phyloP scores from a whole-genome alignment of 305 asterid species.

The Fraxinus dipetala region DNA sequence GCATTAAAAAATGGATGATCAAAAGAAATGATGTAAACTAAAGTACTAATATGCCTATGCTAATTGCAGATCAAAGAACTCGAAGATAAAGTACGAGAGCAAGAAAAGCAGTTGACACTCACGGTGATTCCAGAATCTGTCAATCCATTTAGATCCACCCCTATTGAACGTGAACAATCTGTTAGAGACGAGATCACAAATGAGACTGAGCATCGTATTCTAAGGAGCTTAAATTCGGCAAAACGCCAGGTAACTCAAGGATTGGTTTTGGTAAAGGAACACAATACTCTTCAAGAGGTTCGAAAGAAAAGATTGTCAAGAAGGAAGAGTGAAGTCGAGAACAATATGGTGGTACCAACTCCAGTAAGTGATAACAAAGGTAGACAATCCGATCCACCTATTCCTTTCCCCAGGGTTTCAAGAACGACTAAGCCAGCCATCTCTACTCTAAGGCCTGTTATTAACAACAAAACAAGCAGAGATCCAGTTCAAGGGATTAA shows the following conservation, averaged over 20 bases:
- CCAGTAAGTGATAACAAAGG: conserved; percentile 39
- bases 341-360: conserved; percentile 28
- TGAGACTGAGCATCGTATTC: conserved; percentile 46
- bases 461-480: conserved; percentile 41
- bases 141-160: conserved; percentile 33
- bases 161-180: conserved; percentile 30
- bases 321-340: conserved; percentile 40
- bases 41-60: conserved; percentile 2
- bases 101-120: conserved; percentile 44
- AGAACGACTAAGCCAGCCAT: conserved; percentile 40
- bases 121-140: conserved; percentile 26
- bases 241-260: conserved; percentile 39
- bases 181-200: conserved; percentile 30
- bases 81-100: conserved; percentile 55
- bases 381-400: conserved; percentile 60
- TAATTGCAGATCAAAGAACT: conserved; percentile 63
- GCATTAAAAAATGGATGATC: neutral
- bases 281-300: conserved; percentile 26
- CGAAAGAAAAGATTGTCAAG: conserved; percentile 49
- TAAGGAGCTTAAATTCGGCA: conserved; percentile 43
- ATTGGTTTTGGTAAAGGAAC: conserved; percentile 40
- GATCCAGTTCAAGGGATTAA: conserved; percentile 50
- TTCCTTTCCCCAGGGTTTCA: conserved; percentile 34
- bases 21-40: neutral
- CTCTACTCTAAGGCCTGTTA: conserved; percentile 37